These are phyloP conservation scores for Ustilago cynodontis DNA, from an alignment of 1,284 basidiomycete genomes.

Conservation along the genomic window DNA sequence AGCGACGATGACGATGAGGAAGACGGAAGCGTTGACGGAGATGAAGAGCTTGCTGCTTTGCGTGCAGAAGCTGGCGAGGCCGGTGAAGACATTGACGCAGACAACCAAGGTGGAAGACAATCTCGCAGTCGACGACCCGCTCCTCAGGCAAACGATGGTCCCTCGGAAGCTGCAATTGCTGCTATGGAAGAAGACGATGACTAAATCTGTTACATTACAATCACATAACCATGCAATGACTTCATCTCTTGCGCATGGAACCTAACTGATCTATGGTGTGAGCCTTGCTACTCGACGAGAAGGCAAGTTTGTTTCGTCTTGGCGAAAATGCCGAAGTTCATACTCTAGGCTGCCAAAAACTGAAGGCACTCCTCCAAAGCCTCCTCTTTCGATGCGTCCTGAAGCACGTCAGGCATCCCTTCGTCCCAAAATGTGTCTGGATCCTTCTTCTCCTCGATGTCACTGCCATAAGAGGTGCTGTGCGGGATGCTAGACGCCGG, in stretches of 20 bases:
- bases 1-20: constrained; percentile 52
- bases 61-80: constrained; percentile 50
- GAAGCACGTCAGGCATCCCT: constrained; percentile 21
- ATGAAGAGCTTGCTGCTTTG: constrained; percentile 64
- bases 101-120: constrained; percentile 25
- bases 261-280: too few species aligned
- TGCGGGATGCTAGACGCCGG: neutral
- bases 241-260: neutral
- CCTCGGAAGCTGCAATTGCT: constrained; percentile 10
- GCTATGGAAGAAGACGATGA: constrained; percentile 42
- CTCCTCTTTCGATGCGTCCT: constrained; percentile 13
- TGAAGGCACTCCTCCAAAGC: neutral
- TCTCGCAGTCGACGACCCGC: constrained; percentile 32
- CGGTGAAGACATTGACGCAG: constrained; percentile 46
- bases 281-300: too few species aligned
- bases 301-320: too few species aligned
- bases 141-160: constrained; percentile 4
- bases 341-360: neutral
- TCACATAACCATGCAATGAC: neutral
- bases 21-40: constrained; percentile 54
- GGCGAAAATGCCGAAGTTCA: neutral
- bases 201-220: neutral
- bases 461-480: neutral
- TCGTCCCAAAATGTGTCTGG: constrained; percentile 15
- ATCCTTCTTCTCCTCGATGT: neutral